These are phyloP conservation scores for Aspergillus kassunensis DNA, from an alignment of 495 filamentous ascomycete species.

Conservation along the genomic window DNA sequence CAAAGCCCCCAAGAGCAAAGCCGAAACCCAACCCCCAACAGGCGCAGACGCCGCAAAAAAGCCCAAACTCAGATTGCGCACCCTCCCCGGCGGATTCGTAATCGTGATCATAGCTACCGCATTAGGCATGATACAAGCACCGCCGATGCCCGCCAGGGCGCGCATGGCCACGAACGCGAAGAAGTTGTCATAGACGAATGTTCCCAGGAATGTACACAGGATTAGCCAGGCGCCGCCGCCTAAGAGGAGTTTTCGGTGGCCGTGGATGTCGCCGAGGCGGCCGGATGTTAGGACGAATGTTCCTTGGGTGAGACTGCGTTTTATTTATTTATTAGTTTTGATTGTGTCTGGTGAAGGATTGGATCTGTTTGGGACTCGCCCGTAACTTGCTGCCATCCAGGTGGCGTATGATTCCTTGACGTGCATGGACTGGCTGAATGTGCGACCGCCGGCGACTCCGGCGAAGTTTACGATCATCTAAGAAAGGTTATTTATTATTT, in stretches of 20 bases:
- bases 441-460: constrained; percentile 28
- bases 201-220: constrained; percentile 53
- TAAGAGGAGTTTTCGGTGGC: constrained; percentile 60
- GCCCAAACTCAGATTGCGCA: constrained; percentile 45
- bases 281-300: constrained; percentile 57
- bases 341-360: no score
- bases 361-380: constrained; percentile 9
- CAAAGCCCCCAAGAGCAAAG: constrained; percentile 41
- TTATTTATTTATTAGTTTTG: no score
- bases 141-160: constrained; percentile 14
- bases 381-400: constrained; percentile 33
- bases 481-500: not conserved
- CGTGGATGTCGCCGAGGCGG: constrained; percentile 63
- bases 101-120: constrained; percentile 17
- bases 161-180: constrained; percentile 31
- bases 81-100: constrained; percentile 16
- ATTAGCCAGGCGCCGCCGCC: constrained; percentile 58
- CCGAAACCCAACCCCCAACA: constrained; percentile 42
- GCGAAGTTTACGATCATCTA: constrained; percentile 34
- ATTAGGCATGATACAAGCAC: constrained; percentile 16
- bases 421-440: constrained; percentile 21
- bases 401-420: constrained; percentile 22
- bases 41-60: constrained; percentile 50
- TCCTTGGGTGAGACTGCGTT: constrained; percentile 46
- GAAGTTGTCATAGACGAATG: constrained; percentile 38